Percentiles rank a stretch among this genome's conserved stretches.
phyloP scores from a whole-genome alignment of 1,284 basidiomycete species.

The Pseudozyma pruni region DNA sequence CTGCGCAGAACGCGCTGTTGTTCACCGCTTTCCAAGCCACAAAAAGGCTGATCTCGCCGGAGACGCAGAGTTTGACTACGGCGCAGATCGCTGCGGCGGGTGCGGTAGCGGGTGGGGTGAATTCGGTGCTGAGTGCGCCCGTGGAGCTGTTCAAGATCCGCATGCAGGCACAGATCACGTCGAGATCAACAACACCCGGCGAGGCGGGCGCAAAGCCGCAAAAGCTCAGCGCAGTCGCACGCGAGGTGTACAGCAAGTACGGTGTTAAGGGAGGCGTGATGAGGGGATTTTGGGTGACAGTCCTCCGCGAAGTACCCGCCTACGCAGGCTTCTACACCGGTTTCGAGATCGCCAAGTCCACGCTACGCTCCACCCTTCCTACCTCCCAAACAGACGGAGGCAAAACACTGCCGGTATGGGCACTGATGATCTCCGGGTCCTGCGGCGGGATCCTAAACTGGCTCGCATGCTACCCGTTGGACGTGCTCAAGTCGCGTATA shows the following conservation, averaged over 20 bases:
- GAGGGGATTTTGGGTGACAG: slow-evolving; percentile 97
- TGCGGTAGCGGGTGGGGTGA: slow-evolving; percentile 87
- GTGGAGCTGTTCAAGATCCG: slow-evolving; percentile 79
- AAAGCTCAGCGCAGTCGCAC: slow-evolving; percentile 78
- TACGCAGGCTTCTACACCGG: slow-evolving; percentile 86
- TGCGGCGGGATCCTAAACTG: slow-evolving; percentile 92
- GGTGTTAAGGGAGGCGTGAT: slow-evolving; percentile 88
- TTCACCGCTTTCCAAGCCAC: slow-evolving; percentile 89
- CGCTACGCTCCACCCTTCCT: slow-evolving; percentile 73
- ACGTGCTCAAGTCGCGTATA: slow-evolving; percentile 52
- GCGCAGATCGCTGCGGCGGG: slow-evolving; percentile 85
- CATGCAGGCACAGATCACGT: slow-evolving; percentile 92
- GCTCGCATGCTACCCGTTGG: slow-evolving; percentile 87
- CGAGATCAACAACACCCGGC: too few relatives aligned
- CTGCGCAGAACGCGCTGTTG: slow-evolving; percentile 92
- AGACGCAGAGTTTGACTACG: slow-evolving; percentile 80
- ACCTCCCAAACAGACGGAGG: slow-evolving; percentile 5
- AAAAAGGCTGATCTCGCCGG: slow-evolving; percentile 82
- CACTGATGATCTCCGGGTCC: slow-evolving; percentile 83
- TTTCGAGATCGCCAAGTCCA: slow-evolving; percentile 87
- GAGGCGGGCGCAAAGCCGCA: slow-evolving; percentile 74
- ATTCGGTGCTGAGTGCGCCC: slow-evolving; percentile 80
- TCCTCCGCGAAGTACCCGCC: slow-evolving; percentile 90
- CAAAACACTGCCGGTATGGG: slow-evolving; percentile 81
- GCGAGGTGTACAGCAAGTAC: slow-evolving; percentile 82